Base-by-base conservation (phyloP, 495 filamentous ascomycete genomes). In the Penicillium manginii region DNA sequence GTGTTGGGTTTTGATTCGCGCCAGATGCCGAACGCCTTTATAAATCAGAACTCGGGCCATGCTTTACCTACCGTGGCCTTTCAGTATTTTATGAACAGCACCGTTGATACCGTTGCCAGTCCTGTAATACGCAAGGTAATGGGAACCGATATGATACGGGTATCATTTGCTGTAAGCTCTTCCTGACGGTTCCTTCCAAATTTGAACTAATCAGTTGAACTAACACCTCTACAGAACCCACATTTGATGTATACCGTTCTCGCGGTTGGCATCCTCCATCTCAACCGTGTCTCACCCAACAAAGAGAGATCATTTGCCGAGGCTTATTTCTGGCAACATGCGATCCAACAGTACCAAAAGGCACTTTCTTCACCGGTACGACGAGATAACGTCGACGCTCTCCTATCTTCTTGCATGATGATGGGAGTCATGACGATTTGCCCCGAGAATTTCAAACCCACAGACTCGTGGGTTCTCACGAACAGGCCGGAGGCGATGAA, bases 221-320 rank as follows among this genome's bases (percentile, higher is more conserved):
- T 19, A 66, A 47, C 19, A 10, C 31, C n/a, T 26, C 35, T 14
- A 23, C 47, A 81, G 78, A 72, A 67, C 51, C 62, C 76, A 2
- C 72, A 75, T 52, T 29, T 81, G 1, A 77, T 81, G 74, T 78
- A 80, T 45, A 73, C 74, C 1, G 63, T 78, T 39, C 57, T 81
- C n/a, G 75, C 65, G 0, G 68, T 75, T 12, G 73, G 75, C 7
- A 64, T 73, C 42, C 67, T 76, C 2, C 73, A 81, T 50, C 60
- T 79, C 9, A 76, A 78, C 35, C 69, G 75, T 8, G 51, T 66
- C 4, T 66, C 63, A 32, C 67, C 63, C 2, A 60, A 52, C 45
- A 59, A 63, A 45, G 57, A 62, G 3, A 66, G 71, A 39, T 63
- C 71, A 14, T 17, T 70, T 19, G 72, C 68, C 37, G 79, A 80